Evolutionary conservation across 2,329 filamentous ascomycete genomes (phyloP).

Genomic region (Pleurostoma richardsiae): DNA sequence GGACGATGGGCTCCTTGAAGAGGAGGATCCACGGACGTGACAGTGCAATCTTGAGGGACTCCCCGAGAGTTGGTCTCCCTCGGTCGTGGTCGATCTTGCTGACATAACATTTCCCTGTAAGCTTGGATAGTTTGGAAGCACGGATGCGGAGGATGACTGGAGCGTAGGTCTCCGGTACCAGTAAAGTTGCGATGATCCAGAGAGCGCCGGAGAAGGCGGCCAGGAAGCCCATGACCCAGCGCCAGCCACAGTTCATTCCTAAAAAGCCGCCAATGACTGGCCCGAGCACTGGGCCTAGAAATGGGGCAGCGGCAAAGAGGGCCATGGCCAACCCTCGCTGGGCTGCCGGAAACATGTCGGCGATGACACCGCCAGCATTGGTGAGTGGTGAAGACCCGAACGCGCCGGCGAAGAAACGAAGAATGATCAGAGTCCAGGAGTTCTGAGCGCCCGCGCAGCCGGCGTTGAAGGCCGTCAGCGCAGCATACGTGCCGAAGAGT

Average conservation of each 20-base stretch:
- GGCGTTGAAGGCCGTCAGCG: slow-evolving; percentile 57
- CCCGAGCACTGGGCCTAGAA: slow-evolving; percentile 54
- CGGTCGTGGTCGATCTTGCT: slow-evolving; percentile 40
- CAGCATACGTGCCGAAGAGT: slow-evolving; percentile 53
- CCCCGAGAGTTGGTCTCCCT: slow-evolving; percentile 33
- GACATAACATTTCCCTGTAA: slow-evolving; percentile 51
- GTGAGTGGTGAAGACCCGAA: slow-evolving; percentile 60
- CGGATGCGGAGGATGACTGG: slow-evolving; percentile 50
- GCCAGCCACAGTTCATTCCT: slow-evolving; percentile 54
- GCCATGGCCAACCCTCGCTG: slow-evolving; percentile 54
- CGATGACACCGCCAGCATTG: slow-evolving; percentile 58
- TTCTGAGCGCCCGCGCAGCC: slow-evolving; percentile 52
- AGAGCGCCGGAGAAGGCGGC: slow-evolving; percentile 55
- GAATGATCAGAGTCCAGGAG: slow-evolving; percentile 55
- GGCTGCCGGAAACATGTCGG: slow-evolving; percentile 53
- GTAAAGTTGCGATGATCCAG: slow-evolving; percentile 46
- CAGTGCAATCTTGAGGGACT: slow-evolving; percentile 52
- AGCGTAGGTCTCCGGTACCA: slow-evolving; percentile 56
- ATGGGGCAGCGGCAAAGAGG: slow-evolving; percentile 58
- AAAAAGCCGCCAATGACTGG: slow-evolving; percentile 52
- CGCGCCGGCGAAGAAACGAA: slow-evolving; percentile 63
- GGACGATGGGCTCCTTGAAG: slow-evolving; percentile 62
- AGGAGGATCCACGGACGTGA: slow-evolving; percentile 60
- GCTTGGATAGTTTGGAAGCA: slow-evolving; percentile 42
- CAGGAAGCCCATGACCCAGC: slow-evolving; percentile 60